Base-by-base conservation (phyloP, 257 asterid species). In the Solanum arcanum region DNA sequence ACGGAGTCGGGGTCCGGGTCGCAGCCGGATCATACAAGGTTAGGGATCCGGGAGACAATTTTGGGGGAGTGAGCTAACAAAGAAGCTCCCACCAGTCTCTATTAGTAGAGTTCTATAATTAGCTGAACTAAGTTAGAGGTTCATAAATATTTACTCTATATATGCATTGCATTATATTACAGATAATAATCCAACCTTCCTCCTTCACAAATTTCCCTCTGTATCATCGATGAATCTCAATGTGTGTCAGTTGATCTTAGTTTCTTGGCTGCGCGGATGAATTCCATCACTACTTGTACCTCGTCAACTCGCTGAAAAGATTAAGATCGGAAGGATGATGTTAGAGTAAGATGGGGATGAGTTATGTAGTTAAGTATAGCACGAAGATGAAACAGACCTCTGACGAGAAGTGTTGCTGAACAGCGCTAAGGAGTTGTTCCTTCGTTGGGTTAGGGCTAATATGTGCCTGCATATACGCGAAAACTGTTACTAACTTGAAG, bases 371-470 rank as follows among this genome's bases (percentile, higher is more conserved):
- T 80, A 16, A 9, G 44, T 5, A 10, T 47, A 27, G 27, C 68
- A 29, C 5, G 33, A 52, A 33, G 37, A 31, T 62, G 86, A 70
- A 77, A 3, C 20, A 69, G 42, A 95, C 99, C 99, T 94, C 98
- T 18, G 98, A 91, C 27, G 92, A 89, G 84, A 96, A 96, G 91
- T 96, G 98, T 86, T 92, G 91, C 92, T 94, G 96, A 89, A 94
- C 95, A 12, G 89, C 90, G 16, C 86, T 92, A 87, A 93, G 90
- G 88, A 95, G 91, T 88, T 95, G 96, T 80, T 93, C 98, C 88
- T 91, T 95, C 9, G 98, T 90, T 2, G 93, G 94, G 92, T 90
- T 92, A 72, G 97, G 91, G 86, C 89, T 91, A 60, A 91, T 88
- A 86, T 88, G 92, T 44, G 90, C 95, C 99, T 96, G 93, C 88